Evolutionary conservation across 2,329 filamentous ascomycete genomes (phyloP).

Genomic region (Teratosphaeriaceae sp.): DNA sequence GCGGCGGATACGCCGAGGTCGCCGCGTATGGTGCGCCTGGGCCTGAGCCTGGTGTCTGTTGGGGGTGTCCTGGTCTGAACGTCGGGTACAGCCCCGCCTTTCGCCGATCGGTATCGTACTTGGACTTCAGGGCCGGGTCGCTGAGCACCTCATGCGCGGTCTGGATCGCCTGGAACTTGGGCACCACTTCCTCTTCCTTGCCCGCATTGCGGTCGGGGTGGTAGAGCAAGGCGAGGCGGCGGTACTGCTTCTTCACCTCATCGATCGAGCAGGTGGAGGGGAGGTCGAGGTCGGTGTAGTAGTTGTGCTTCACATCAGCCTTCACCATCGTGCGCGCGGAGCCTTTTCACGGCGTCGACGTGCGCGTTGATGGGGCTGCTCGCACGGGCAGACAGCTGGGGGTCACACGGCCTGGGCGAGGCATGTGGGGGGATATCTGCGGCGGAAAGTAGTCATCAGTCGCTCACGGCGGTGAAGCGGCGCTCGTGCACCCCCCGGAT

Average conservation of each 20-base stretch:
- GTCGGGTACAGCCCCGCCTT: constrained; percentile 38
- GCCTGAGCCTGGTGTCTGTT: constrained; percentile 12
- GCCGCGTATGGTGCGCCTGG: constrained; percentile 34
- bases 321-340: constrained; percentile 27
- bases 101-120: constrained; percentile 57
- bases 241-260: constrained; percentile 81
- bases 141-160: constrained; percentile 72
- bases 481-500: neutral
- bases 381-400: neutral
- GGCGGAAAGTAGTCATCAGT: neutral
- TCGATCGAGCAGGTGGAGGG: constrained; percentile 58
- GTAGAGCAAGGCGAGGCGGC: constrained; percentile 76
- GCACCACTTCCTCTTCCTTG: constrained; percentile 68
- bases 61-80: constrained; percentile 13
- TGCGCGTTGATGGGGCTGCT: neutral
- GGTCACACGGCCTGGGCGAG: neutral
- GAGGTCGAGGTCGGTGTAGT: constrained; percentile 74
- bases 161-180: constrained; percentile 81
- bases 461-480: neutral
- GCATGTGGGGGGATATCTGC: neutral
- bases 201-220: constrained; percentile 88
- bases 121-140: constrained; percentile 51
- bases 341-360: neutral
- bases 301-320: constrained; percentile 28
- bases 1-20: constrained; percentile 36